Base-by-base conservation (phyloP, 2,329 filamentous ascomycete species). In the Penicillium aurantiogriseum region DNA sequence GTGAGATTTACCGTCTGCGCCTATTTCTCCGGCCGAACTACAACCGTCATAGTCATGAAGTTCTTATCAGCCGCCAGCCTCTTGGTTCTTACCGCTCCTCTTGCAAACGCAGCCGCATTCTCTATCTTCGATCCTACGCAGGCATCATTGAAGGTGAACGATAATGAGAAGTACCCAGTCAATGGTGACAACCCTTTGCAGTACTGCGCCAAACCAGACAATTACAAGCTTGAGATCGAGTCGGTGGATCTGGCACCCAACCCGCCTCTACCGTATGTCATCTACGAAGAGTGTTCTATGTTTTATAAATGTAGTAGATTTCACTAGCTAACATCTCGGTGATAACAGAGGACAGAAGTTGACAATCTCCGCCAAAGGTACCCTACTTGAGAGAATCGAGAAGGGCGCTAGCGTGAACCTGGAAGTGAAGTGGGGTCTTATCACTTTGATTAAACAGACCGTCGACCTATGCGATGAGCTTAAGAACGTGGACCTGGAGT, bases 401-500 rank as follows among this genome's bases (percentile, higher is more conserved):
- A 74, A 91, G 57, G 93, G 91, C 57, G 91, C 93, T 59, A 91
- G 90, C 68, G 88, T 97, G 61, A 81, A 88, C 47, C 75, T 99
- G 40, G 84, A 87, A 65, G 93, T 99, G 78, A 97, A 96, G 79
- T 97, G 96, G 76, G 93, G 93, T 59, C 82, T 96, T 64, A 97
- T 99, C 75, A 90, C 87, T 54, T 84, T 99, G 63, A 86, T 99
- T 76, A 90, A 85, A 75, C 89, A 89, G 64, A 84, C 83, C 65
- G 87, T 88, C 69, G 89, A 96, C 71, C 84, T 97, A 38, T 99
- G 94, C 80, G 90, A 97, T 59, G 88, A 96, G 74, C 85, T 96
- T 64, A 81, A 84, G 73, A 92, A 97, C 66, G 91, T 97, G 44
- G 91, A 97, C 68, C 80, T 97, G 56, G 79, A 90, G 68, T 99